Evolutionary conservation across 2,329 filamentous ascomycete species (phyloP).

Genomic region (Fusarium palustre): DNA sequence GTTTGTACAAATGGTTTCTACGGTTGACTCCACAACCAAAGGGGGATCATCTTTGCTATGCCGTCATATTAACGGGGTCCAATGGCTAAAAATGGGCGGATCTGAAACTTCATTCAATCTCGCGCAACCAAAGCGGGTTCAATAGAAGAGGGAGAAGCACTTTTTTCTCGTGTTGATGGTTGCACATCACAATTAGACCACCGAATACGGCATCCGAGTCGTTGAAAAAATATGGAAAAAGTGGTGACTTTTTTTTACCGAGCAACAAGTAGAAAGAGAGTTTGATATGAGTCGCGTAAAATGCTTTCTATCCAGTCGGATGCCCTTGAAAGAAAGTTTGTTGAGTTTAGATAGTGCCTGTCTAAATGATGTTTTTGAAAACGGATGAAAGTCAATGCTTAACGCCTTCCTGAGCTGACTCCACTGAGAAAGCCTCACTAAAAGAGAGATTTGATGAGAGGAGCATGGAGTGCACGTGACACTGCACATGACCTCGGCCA

Average conservation of each 20-base stretch:
- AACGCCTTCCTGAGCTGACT: conserved; percentile 11
- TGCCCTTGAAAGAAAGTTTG: conserved; percentile 1
- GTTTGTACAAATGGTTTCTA: conserved; percentile 5
- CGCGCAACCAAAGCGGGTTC: conserved; percentile 24
- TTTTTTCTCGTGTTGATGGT: conserved; percentile 27
- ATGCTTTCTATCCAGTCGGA: conserved; percentile 7
- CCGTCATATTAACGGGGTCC: conserved; percentile 35
- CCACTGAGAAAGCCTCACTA: not conserved
- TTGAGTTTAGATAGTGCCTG: conserved; percentile 4
- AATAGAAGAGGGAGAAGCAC: conserved; percentile 10
- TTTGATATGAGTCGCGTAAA: conserved; percentile 23
- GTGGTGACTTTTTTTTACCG: conserved; percentile 7
- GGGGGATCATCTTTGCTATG: conserved; percentile 37
- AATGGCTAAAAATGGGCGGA: conserved; percentile 22
- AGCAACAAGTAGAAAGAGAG: not conserved
- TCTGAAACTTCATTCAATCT: conserved; percentile 36
- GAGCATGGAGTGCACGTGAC: not conserved
- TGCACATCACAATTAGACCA: conserved; percentile 36
- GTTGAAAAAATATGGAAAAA: not conserved
- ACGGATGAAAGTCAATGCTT: conserved; percentile 9
- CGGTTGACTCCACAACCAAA: conserved; percentile 28
- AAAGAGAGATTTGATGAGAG: accelerated
- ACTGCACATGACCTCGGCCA: not conserved
- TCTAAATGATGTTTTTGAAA: conserved; percentile 15
- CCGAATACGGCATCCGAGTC: not conserved